Conservation (phyloP, 129 eudicot species). For the Ambrosia artemisiifolia region DNA sequence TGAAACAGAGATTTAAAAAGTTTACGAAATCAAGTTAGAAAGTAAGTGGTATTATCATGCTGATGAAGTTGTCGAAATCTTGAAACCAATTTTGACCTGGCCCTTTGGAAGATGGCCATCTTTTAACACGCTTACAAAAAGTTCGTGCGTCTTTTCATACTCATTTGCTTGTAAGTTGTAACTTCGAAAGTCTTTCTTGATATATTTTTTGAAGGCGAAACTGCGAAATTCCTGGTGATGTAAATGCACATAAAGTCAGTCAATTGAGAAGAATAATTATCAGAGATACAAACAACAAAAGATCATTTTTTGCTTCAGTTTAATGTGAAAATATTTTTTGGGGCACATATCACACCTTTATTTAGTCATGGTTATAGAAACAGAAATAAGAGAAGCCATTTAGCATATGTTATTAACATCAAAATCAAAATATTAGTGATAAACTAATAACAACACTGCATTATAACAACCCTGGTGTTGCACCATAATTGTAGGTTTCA, state of each 20-base stretch:
- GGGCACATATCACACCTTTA: constrained; percentile 1
- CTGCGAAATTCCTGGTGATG: constrained; percentile 72
- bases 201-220: constrained; percentile 82
- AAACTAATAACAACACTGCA: too few species aligned
- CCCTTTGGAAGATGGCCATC: constrained; percentile 70
- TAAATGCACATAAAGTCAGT: constrained; percentile 11
- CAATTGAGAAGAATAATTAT: constrained; percentile 5
- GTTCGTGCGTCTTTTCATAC: constrained; percentile 76
- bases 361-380: neutral
- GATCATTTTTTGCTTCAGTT: neutral
- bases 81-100: constrained; percentile 46
- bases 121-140: constrained; percentile 65
- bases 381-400: neutral
- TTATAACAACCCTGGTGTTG: too few species aligned
- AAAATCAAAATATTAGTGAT: too few species aligned
- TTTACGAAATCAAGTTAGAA: constrained; percentile 6
- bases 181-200: constrained; percentile 82
- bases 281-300: neutral
- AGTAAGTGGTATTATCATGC: constrained; percentile 1
- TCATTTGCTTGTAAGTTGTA: constrained; percentile 82
- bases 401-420: too few species aligned
- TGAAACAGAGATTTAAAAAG: neutral
- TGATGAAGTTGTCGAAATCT: neutral
- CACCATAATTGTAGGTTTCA: too few species aligned
- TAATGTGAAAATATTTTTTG: neutral